Evolutionary conservation across 75 land plant species (phyloP).

Genomic region (Selaginella tamariscina): DNA sequence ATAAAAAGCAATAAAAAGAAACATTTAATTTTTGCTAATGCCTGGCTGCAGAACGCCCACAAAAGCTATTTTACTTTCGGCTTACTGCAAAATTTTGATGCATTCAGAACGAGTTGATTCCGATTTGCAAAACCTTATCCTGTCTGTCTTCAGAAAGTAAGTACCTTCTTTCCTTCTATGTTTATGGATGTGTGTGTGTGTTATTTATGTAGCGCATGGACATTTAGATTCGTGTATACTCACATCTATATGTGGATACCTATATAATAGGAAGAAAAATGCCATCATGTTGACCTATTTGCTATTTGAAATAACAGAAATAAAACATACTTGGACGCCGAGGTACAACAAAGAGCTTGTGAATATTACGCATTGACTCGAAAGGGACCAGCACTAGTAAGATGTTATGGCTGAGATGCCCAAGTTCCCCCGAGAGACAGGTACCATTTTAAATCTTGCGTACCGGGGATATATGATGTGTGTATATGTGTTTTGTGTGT

Average conservation of each 20-base stretch:
- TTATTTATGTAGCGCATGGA: too few relatives aligned
- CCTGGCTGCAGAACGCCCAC: conserved; percentile 53
- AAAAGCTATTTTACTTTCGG: conserved; percentile 76
- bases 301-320: too few relatives aligned
- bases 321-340: conserved; percentile 89
- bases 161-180: conserved; percentile 11
- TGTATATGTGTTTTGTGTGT: too few relatives aligned
- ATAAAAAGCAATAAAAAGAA: too few relatives aligned
- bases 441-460: conserved; percentile 23
- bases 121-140: conserved; percentile 72
- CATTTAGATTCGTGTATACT: too few relatives aligned
- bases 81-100: conserved; percentile 89
- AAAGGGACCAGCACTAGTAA: conserved; percentile 71
- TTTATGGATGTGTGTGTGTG: too few relatives aligned
- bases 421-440: conserved; percentile 96
- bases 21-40: too few relatives aligned
- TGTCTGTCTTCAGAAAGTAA: conserved; percentile 75
- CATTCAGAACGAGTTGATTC: conserved; percentile 89
- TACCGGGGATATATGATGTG: background rate
- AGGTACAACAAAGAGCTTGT: conserved; percentile 91
- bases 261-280: too few relatives aligned
- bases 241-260: background rate
- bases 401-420: conserved; percentile 99
- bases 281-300: too few relatives aligned
- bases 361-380: conserved; percentile 74